phyloP scores from a whole-genome alignment of 306 rosid genomes.

The Fragaria nilgerrensis region DNA sequence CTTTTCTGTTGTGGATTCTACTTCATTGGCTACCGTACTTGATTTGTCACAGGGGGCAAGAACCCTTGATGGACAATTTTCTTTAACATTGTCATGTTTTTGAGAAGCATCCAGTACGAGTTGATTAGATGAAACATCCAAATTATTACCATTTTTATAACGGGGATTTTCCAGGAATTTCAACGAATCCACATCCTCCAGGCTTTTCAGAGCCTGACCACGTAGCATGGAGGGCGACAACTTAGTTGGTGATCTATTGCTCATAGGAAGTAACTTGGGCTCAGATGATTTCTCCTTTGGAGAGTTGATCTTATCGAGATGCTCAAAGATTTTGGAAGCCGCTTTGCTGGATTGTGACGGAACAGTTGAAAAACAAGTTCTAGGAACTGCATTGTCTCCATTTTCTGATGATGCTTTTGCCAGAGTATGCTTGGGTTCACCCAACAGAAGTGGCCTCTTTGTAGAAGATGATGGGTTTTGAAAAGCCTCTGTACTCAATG shows the following conservation, averaged over 20 bases:
- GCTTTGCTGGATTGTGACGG: slow-evolving; percentile 71
- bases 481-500: slow-evolving; percentile 42
- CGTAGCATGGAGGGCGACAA: slow-evolving; percentile 75
- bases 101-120: slow-evolving; percentile 30
- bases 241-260: slow-evolving; percentile 56
- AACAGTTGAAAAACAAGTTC: slow-evolving; percentile 36
- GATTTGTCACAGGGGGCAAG: slow-evolving; percentile 34
- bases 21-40: slow-evolving; percentile 29
- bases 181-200: slow-evolving; percentile 71
- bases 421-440: slow-evolving; percentile 34
- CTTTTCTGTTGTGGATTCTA: slow-evolving; percentile 26
- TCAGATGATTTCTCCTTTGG: slow-evolving; percentile 65
- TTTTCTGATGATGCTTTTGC: slow-evolving; percentile 43
- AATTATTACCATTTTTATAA: slow-evolving; percentile 20
- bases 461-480: slow-evolving; percentile 43
- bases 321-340: slow-evolving; percentile 79
- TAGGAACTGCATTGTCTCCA: slow-evolving; percentile 36
- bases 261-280: slow-evolving; percentile 35
- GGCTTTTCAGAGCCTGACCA: slow-evolving; percentile 83
- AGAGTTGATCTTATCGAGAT: slow-evolving; percentile 72
- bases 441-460: slow-evolving; percentile 35
- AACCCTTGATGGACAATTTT: slow-evolving; percentile 41
- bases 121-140: slow-evolving; percentile 29
- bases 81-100: slow-evolving; percentile 43
- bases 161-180: slow-evolving; percentile 41